Conservation (phyloP, 2,329 filamentous ascomycete genomes). For the Colletotrichum cuscutae region DNA sequence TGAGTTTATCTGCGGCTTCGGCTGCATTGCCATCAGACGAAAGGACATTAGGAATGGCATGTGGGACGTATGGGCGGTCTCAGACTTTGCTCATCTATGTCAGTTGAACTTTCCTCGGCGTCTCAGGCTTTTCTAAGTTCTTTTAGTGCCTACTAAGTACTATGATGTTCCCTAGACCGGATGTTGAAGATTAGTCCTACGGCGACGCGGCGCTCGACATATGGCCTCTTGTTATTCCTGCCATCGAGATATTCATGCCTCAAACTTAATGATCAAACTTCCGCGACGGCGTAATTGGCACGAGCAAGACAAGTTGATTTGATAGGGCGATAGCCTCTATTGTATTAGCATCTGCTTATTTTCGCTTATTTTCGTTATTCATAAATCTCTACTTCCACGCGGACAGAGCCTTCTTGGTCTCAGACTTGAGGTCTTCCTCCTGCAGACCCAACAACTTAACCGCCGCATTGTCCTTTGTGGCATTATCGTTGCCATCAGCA, state of each 20-base stretch:
- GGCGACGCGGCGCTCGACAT: too few relatives aligned
- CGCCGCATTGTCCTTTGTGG: slow-evolving; percentile 25
- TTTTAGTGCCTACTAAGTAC: too few relatives aligned
- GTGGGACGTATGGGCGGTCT: neutral
- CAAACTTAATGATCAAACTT: too few relatives aligned
- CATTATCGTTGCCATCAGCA: slow-evolving; percentile 21
- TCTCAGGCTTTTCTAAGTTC: too few relatives aligned
- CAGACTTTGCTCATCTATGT: neutral
- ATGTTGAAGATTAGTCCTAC: too few relatives aligned
- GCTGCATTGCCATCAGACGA: neutral
- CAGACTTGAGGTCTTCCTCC: slow-evolving; percentile 24
- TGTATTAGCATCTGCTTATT: neutral
- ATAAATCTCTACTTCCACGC: neutral
- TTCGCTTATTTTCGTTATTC: neutral
- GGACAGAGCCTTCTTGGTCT: slow-evolving; percentile 17
- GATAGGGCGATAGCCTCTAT: neutral
- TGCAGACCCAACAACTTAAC: slow-evolving; percentile 27
- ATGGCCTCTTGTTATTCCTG: too few relatives aligned
- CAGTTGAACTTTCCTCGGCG: neutral
- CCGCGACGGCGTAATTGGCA: too few relatives aligned
- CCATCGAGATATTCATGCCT: too few relatives aligned
- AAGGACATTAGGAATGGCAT: neutral
- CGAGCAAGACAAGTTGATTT: too few relatives aligned
- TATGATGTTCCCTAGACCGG: too few relatives aligned
- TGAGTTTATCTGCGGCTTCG: neutral